Conservation (phyloP, 352 stramenopile genomes). For the Pythium pectinolyticum region DNA sequence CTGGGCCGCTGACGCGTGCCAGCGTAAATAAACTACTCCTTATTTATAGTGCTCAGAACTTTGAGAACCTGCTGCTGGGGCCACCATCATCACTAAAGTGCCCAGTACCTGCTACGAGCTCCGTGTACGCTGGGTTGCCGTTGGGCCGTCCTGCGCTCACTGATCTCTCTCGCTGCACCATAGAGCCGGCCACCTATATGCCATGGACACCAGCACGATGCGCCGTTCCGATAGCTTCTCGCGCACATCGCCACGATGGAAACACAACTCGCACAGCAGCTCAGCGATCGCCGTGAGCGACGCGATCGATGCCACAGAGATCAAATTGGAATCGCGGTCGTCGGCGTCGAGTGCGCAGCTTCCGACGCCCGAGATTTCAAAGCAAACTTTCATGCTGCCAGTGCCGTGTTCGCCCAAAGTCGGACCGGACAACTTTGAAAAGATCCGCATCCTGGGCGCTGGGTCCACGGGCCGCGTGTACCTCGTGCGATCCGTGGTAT, state of each 20-base stretch:
- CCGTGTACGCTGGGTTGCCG: too few species aligned
- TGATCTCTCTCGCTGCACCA: too few species aligned
- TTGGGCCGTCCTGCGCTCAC: too few species aligned
- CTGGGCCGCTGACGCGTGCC: too few species aligned
- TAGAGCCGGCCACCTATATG: too few species aligned
- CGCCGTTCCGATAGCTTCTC: constrained; percentile 7
- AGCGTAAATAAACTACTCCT: too few species aligned
- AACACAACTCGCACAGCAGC: constrained; percentile 12
- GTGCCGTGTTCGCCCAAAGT: constrained; percentile 21
- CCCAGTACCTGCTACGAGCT: too few species aligned
- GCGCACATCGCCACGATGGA: constrained; percentile 7
- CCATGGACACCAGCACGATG: too few species aligned
- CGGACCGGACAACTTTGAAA: constrained; percentile 52
- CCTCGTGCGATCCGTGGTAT: constrained; percentile 45
- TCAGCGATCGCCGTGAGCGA: constrained; percentile 10
- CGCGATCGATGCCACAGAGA: constrained; percentile 13
- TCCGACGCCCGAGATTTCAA: background rate
- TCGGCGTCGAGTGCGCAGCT: background rate
- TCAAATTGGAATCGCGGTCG: background rate
- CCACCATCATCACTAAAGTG: too few species aligned
- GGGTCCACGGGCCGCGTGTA: constrained; percentile 50
- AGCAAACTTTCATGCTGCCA: background rate
- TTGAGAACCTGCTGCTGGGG: too few species aligned
- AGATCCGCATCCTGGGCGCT: constrained; percentile 43
- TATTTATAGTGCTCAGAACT: too few species aligned